A percentile compares a stretch with the other conserved stretches of the same genome.
Evolutionary conservation across 2,329 filamentous ascomycete genomes (phyloP).

Genomic region (Colletotrichum costaricense): DNA sequence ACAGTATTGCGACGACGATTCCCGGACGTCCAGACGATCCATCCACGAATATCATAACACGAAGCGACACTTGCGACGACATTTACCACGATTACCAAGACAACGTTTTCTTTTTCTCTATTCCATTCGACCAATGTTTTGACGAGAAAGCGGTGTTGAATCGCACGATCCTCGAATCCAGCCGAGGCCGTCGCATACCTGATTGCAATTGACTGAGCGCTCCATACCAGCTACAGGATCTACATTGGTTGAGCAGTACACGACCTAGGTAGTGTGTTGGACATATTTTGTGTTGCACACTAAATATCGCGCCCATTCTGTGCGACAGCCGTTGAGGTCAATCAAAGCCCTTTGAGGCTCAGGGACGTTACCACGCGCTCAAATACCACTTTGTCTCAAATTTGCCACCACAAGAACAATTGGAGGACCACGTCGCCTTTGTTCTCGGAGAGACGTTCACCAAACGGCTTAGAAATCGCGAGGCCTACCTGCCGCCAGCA

Average conservation of each 20-base stretch:
- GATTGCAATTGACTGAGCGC: constrained; percentile 1
- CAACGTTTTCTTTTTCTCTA: constrained; percentile 11
- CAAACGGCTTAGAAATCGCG: background rate
- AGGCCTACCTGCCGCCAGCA: constrained; percentile 1
- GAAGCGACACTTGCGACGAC: constrained; percentile 18
- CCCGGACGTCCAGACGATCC: constrained; percentile 17
- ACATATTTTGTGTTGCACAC: background rate
- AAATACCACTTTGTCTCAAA: constrained; percentile 24
- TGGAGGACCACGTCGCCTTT: constrained; percentile 19
- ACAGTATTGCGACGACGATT: constrained; percentile 9
- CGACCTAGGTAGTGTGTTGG: background rate
- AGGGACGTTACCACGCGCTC: constrained; percentile 9
- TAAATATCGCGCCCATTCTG: background rate
- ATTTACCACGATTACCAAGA: constrained; percentile 12
- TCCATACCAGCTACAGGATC: background rate
- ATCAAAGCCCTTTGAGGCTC: background rate
- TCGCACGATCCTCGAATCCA: constrained; percentile 13
- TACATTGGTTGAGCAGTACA: background rate
- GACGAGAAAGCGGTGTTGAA: background rate
- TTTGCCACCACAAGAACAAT: constrained; percentile 10
- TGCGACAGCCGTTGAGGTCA: constrained; percentile 1
- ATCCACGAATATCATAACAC: constrained; percentile 6
- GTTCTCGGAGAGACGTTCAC: background rate
- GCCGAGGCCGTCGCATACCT: constrained; percentile 19
- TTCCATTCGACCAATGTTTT: constrained; percentile 11